Conservation (phyloP, 345 rosid species). For the Eucalyptus polybractea region DNA sequence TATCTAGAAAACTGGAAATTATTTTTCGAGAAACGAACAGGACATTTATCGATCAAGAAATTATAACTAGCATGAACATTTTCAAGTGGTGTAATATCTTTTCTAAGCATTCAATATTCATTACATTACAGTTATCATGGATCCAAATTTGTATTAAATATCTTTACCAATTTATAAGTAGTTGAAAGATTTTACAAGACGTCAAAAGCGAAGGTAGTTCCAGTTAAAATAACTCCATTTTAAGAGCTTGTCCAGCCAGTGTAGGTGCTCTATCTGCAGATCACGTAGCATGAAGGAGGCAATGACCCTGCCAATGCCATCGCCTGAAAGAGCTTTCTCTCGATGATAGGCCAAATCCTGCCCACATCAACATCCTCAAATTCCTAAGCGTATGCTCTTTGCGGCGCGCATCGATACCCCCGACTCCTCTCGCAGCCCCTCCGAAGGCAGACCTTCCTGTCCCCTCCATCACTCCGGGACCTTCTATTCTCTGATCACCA, state of each 20-base stretch:
- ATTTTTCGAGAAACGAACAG: accelerated
- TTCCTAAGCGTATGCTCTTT: background rate
- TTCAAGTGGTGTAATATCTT: background rate
- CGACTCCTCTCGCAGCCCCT: no score
- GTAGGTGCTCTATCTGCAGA: background rate
- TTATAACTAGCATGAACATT: background rate
- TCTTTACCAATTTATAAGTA: background rate
- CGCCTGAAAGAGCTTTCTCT: background rate
- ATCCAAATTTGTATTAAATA: background rate
- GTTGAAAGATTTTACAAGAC: background rate
- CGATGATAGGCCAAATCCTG: background rate
- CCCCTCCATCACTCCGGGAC: no score
- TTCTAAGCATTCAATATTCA: background rate
- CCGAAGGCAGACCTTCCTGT: no score
- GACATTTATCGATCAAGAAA: background rate
- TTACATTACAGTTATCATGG: background rate
- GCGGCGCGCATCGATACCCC: no score
- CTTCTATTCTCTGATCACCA: no score
- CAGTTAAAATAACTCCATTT: background rate
- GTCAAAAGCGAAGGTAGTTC: background rate
- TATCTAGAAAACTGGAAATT: no score
- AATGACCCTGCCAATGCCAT: background rate
- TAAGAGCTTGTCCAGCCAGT: background rate
- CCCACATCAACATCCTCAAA: background rate
- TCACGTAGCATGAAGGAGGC: background rate